Conservation (phyloP, 2,329 filamentous ascomycete genomes). For the Alternaria hordeiaustralica region DNA sequence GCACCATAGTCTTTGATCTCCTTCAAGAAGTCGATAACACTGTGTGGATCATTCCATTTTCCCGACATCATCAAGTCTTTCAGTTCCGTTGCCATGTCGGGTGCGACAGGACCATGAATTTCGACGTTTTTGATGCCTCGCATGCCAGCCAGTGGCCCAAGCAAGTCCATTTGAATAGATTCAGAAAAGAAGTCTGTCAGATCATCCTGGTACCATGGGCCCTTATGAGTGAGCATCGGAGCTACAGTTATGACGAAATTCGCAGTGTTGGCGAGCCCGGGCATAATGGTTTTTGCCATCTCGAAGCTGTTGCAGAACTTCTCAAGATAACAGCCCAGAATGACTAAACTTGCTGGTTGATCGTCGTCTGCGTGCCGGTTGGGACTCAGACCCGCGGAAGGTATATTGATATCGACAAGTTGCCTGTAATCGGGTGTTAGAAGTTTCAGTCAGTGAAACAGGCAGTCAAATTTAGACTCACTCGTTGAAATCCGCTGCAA, state of each 20-base stretch:
- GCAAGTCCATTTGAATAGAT: background rate
- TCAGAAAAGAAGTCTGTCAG: background rate
- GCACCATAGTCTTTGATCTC: accelerated
- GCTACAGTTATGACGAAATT: background rate
- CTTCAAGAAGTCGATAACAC: accelerated
- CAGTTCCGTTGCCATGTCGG: accelerated
- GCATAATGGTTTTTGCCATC: background rate
- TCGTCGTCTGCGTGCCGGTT: background rate
- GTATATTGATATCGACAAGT: background rate
- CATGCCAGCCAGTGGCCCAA: accelerated
- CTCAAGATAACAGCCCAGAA: accelerated
- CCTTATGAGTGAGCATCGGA: background rate
- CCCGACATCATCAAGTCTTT: background rate
- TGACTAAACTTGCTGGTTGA: background rate
- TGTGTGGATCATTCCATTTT: background rate
- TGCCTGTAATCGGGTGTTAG: background rate
- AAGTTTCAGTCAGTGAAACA: background rate
- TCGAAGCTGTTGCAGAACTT: background rate
- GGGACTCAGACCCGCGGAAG: too few species aligned
- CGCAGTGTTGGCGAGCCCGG: background rate
- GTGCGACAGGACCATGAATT: accelerated
- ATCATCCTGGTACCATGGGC: background rate
- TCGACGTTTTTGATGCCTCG: background rate
- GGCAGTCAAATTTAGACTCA: too few species aligned
- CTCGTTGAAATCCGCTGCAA: background rate